These are phyloP conservation scores for Pyrrhoderma lamaoense DNA, from an alignment of 1,284 basidiomycete genomes.

Conservation along the genomic window DNA sequence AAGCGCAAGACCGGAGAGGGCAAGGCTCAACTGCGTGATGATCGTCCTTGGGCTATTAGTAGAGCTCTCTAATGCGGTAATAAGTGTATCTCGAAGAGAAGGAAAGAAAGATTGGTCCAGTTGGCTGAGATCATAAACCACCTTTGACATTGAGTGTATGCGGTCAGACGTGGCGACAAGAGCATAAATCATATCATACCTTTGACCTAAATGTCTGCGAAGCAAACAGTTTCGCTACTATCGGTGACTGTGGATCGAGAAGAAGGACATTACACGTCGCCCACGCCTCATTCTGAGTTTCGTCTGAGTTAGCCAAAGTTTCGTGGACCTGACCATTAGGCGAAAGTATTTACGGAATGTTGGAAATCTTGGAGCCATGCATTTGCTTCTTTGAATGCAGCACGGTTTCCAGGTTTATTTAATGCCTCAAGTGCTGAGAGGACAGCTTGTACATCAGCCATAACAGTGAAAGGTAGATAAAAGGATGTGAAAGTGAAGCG, in stretches of 20 bases:
- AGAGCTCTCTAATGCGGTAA: conserved; percentile 67
- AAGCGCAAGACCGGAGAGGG: conserved; percentile 85
- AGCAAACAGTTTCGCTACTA: conserved; percentile 86
- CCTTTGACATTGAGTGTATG: conserved; percentile 40
- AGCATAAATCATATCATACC: conserved; percentile 40
- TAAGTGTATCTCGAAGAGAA: conserved; percentile 82
- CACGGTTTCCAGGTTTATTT: conserved; percentile 72
- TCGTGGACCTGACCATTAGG: conserved; percentile 35
- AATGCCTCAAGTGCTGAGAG: conserved; percentile 72
- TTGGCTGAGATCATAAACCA: conserved; percentile 92
- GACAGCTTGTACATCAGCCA: conserved; percentile 64
- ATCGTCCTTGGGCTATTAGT: conserved; percentile 78
- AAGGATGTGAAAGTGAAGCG: neutral
- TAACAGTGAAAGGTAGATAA: conserved; percentile 23
- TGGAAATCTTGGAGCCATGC: conserved; percentile 94
- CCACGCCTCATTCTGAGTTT: conserved; percentile 86
- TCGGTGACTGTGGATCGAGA: conserved; percentile 70
- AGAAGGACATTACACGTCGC: conserved; percentile 88
- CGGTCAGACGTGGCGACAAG: conserved; percentile 15
- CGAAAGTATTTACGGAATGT: conserved; percentile 86
- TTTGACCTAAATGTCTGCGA: conserved; percentile 96
- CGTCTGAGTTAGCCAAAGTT: conserved; percentile 12
- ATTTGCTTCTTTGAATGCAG: conserved; percentile 79
- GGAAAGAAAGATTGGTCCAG: conserved; percentile 67
- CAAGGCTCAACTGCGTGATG: conserved; percentile 84